phyloP scores from a whole-genome alignment of 495 filamentous ascomycete genomes.

The Penicillium cosmopolitanum region DNA sequence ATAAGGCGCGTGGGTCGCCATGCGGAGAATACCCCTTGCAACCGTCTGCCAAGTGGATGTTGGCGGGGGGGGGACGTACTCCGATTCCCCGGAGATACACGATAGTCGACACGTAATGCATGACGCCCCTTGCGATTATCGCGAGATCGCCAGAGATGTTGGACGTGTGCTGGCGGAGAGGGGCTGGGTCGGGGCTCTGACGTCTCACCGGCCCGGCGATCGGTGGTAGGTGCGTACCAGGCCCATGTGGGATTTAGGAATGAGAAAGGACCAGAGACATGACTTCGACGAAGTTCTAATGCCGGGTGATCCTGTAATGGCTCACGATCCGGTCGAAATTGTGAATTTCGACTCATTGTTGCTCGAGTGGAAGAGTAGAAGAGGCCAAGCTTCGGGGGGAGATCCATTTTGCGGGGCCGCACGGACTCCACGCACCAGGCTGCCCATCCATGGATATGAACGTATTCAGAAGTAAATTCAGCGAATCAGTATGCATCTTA shows the following conservation, averaged over 20 bases:
- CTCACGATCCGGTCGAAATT: constrained; percentile 24
- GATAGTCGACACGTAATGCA: constrained; percentile 51
- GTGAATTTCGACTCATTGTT: constrained; percentile 24
- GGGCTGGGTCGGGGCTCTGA: not conserved
- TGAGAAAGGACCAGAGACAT: constrained; percentile 26
- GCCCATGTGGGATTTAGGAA: constrained; percentile 32
- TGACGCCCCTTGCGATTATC: constrained; percentile 76
- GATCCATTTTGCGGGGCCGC: not conserved
- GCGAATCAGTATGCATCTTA: not conserved
- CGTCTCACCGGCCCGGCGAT: not conserved
- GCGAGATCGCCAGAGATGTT: constrained; percentile 62
- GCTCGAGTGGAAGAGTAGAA: not conserved
- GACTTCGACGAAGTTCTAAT: constrained; percentile 13
- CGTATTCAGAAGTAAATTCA: not conserved
- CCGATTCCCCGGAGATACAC: constrained; percentile 21
- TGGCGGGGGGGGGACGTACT: constrained; percentile 39
- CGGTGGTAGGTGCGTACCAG: constrained; percentile 10
- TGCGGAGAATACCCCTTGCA: constrained; percentile 51
- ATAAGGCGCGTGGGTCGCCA: constrained; percentile 61
- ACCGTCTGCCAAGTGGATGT: constrained; percentile 49
- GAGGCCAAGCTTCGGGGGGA: constrained; percentile 9
- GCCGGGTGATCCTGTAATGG: constrained; percentile 19
- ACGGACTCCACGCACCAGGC: not conserved
- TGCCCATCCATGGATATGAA: no score
- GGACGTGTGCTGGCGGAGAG: constrained; percentile 17